Conservation (phyloP, 73 alveolate species). For the Tetrahymena borealis region DNA sequence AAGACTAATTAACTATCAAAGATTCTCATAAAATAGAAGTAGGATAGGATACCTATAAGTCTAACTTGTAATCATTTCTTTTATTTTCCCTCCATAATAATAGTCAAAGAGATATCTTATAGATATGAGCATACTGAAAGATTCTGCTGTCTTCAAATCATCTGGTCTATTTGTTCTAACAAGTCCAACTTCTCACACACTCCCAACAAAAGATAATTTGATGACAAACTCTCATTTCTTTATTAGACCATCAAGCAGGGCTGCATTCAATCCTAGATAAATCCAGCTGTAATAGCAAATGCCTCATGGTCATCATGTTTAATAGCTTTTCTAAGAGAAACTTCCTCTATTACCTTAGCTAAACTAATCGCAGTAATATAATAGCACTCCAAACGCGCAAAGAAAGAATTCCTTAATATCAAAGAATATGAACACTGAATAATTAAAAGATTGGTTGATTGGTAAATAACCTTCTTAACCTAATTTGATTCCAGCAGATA, state of each 20-base stretch:
- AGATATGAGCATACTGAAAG: background rate
- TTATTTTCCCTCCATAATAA: background rate
- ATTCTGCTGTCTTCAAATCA: background rate
- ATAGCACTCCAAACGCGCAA: background rate
- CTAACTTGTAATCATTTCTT: background rate
- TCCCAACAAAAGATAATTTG: background rate
- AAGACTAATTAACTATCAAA: no score
- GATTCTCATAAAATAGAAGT: no score
- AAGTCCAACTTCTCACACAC: background rate
- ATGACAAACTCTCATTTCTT: background rate
- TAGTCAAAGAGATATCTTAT: background rate
- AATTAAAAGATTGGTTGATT: background rate
- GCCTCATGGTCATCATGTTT: background rate
- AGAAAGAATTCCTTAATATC: background rate
- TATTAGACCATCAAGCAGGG: background rate
- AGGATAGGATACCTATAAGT: background rate
- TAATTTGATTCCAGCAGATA: background rate
- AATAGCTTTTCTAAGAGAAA: background rate
- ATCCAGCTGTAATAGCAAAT: background rate
- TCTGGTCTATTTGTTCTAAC: background rate
- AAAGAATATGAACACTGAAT: background rate
- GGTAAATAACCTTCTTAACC: background rate
- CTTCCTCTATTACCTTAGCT: background rate
- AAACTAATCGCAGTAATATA: background rate
- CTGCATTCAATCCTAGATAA: background rate